Base-by-base conservation (phyloP, 257 asterid species). In the Mentha longifolia region DNA sequence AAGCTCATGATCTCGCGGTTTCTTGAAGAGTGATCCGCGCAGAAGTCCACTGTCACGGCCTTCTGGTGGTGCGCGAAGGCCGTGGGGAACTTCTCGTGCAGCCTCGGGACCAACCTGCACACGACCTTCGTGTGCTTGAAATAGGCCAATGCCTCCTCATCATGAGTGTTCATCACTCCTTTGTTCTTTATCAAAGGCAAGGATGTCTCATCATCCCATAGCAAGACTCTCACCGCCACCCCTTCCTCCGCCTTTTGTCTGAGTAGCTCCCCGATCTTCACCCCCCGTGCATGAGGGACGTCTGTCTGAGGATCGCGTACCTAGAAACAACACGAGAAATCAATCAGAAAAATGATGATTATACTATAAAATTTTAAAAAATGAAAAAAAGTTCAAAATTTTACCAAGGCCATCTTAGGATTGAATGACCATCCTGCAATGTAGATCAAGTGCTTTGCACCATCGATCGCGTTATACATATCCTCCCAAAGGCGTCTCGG, bases 121-220 rank as follows among this genome's bases (percentile, higher is more conserved):
- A 87, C 66, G 1, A 90, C 98, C 71, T 92, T 88, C 16, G 93
- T 83, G 71, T 85, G 84, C 55, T 85, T 87, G 89, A 92, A 92
- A 70, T 90, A 92, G 56, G 93, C 79, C 0, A 74, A 65, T 51
- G 95, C 67, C 47, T 90, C 96, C 74, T 92, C 93, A 67, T 88
- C 98, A n/a, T 85, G 88, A 25, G 97, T 92, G 62, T 82, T 82
- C 98, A 92, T 88, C 56, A 90, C 79, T 14, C 98, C 98, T 79
- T 87, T 86, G 80, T 92, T 90, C 83, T 85, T 90, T 71, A 90
- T 87, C 61, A 84, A 5, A 2, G 93, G 98, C 6, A 92, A 74
- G 47, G 97, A 92, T 15, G 98, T 92, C 77, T 88, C 88, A 16
- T 92, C 98, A 54, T 92, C 87, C 98, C 98, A 92, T 41, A 92